phyloP scores from a whole-genome alignment of 1,284 basidiomycete genomes.

The Tilletia caries region DNA sequence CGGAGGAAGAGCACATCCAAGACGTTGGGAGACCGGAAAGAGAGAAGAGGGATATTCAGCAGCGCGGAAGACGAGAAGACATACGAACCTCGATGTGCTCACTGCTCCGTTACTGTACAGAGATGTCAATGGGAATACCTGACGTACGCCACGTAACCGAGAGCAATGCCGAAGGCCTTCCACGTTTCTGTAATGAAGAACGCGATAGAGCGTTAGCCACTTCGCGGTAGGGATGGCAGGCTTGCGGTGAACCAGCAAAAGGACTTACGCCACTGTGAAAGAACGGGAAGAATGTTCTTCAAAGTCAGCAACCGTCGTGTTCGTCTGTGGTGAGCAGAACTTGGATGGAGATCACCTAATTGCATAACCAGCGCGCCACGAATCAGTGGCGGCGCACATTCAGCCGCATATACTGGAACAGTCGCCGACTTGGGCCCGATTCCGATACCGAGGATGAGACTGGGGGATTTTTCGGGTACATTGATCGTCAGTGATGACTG shows the following conservation, averaged over 20 bases:
- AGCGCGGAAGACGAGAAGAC: no score
- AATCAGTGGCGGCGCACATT: conserved; percentile 64
- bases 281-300: background rate
- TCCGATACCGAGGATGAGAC: conserved; percentile 66
- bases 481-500: background rate
- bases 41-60: no score
- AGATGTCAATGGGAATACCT: no score
- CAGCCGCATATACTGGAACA: conserved; percentile 55
- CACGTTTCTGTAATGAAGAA: conserved; percentile 58
- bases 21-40: no score
- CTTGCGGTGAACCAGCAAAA: no score
- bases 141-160: conserved; percentile 59
- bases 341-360: conserved; percentile 47
- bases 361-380: conserved; percentile 76
- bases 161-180: conserved; percentile 72
- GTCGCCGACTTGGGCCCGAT: conserved; percentile 68
- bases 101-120: no score
- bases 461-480: background rate
- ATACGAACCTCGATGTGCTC: no score
- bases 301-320: background rate
- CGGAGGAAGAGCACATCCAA: no score
- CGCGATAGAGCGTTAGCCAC: no score
- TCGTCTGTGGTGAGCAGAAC: no score
- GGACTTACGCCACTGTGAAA: background rate
- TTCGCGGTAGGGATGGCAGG: no score